These are phyloP conservation scores for Dactylorhiza incarnata DNA, from an alignment of 106 monocot species.

Conservation along the genomic window DNA sequence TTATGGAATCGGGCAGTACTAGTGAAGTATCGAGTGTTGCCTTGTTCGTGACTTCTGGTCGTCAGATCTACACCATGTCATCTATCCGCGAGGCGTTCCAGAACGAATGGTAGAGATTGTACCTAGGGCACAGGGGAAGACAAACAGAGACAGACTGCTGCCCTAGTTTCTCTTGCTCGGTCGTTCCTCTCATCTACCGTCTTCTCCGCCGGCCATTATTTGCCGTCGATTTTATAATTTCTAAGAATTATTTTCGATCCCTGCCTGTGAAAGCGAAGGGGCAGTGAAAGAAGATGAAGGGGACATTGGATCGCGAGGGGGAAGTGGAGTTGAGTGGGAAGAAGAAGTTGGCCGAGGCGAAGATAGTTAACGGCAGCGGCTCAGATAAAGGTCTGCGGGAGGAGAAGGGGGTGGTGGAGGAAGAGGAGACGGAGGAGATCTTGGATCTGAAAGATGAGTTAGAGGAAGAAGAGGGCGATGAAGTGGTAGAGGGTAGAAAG, in stretches of 20 bases:
- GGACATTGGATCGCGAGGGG: neutral
- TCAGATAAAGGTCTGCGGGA: neutral
- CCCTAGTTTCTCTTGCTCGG: neutral
- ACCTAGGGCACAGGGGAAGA: neutral
- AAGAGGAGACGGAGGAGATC: neutral
- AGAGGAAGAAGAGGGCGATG: neutral
- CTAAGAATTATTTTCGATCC: neutral
- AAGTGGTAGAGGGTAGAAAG: neutral
- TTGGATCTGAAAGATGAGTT: neutral
- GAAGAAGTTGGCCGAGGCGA: neutral
- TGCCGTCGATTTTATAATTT: neutral
- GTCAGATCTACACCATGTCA: neutral
- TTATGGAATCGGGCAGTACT: no score
- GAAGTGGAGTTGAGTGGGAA: slow-evolving; percentile 3
- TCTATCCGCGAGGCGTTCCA: neutral
- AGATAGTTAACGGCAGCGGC: slow-evolving; percentile 1
- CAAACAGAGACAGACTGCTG: neutral
- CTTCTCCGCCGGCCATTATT: neutral
- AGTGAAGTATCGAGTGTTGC: no score
- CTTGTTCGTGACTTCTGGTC: rapidly evolving
- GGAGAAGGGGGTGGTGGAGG: neutral
- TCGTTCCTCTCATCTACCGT: neutral
- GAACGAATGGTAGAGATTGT: neutral
- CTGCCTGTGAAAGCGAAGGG: neutral
- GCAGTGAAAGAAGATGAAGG: neutral